Base-by-base conservation (phyloP, 2,329 filamentous ascomycete genomes). In the Epichloe brachyelytri region DNA sequence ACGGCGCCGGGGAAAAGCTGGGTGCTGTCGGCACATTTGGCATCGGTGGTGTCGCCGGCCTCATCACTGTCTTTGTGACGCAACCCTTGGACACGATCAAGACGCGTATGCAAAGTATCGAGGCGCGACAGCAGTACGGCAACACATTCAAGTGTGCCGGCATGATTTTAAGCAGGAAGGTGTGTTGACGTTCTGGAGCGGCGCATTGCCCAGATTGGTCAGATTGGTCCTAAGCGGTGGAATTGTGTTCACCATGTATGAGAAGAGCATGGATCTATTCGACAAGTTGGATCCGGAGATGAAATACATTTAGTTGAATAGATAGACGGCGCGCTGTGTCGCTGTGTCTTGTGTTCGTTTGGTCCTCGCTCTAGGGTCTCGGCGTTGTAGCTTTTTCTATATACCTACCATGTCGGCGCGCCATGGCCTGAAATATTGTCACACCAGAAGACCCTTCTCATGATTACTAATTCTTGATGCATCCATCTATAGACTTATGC, bases 221-320 rank as follows among this genome's bases (percentile, higher is more conserved):
- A 76, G 93, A 52, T 67, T 98, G 59, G 86, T 96, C 41, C 68
- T 97, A 68, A 96, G 89, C 62, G 93, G 93, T 51, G 93, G 93
- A 17, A 95, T 98, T 62, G 93, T 98, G 40, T 98, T 98, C 64
- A 94, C 93, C 20, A 94, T 97, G 83, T 93, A 96, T 66, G 91
- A 97, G 73, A 96, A 96, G 78, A 86, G 85, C 53, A 97, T 97
- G 74, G 91, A 96, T 49, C 61, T 89, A 52, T 81, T 98, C 73
- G 80, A 88, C 60, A 75, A 66, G 62, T 53, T 90, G 49, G 93
- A 98, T 65, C 93, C 93, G 0, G 79, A 94, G 61, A 82, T 82
- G 63, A 85, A 77, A 65, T 96, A 94, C 64, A 79, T 97, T 56
- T 94, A 72, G 26, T 33, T 0, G 26, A 20, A 62, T 51, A 7